Base-by-base conservation (phyloP, 345 rosid genomes). In the Ricinus communis region DNA sequence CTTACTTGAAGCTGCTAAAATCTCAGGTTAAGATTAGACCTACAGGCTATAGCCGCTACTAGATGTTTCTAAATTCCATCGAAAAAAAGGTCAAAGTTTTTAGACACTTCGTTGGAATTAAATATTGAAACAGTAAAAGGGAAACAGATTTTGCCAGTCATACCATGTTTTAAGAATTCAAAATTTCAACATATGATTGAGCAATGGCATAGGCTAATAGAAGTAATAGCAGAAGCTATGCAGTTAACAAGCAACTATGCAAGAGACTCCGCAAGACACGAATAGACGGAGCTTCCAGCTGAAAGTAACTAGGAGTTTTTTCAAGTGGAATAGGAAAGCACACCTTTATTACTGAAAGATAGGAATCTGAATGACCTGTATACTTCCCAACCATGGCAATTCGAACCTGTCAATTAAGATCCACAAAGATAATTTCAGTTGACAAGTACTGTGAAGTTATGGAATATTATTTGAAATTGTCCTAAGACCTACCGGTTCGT, bases 351-450 rank as follows among this genome's bases (percentile, higher is more conserved):
- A 90, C 91, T 41, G 96, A 90, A 53, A 90, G 89, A 65, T 90
- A 90, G 41, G 93, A 73, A 87, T 90, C 96, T 75, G 88, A 68
- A 74, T 84, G 89, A 71, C 90, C 90, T 62, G 87, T 82, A 79
- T 90, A 90, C 79, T 90, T 90, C 66, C 96, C 93, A 68, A 90
- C 96, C 88, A 88, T 81, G 56, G 91, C 96, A 74, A 90, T 88
- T 77, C 79, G 84, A 59, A 90, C 90, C 96, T 90, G 86, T 60
- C 77, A 66, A 60, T 15, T 43, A 52, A 3, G 45, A 31, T 45
- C 53, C n/a, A 63, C 19, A 30, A 41, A 53, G 36, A 40, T 54
- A 12, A 21, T 46, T 50, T 52, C 56, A 65, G 51, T 47, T 57
- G 55, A 31, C 31, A 77, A 67, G 43, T 16, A 53, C 18, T 43